phyloP scores from a whole-genome alignment of 352 stramenopile genomes.

The Pythium sukuiense region DNA sequence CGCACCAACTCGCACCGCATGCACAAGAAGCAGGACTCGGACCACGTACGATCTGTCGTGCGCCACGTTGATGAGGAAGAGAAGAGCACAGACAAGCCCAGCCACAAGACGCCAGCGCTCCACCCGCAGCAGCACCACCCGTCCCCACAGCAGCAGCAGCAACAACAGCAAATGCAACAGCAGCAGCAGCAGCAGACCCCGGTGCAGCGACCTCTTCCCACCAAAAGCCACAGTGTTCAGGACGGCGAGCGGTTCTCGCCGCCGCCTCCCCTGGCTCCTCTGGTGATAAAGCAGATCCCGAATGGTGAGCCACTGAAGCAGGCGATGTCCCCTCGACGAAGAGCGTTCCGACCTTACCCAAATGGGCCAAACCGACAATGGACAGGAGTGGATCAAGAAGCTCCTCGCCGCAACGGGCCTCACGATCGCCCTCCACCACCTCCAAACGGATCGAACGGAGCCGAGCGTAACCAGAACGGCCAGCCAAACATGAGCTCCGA shows the following conservation, averaged over 20 bases:
- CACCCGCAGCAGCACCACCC: not conserved
- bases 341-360: conserved; percentile 18
- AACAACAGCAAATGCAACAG: not conserved
- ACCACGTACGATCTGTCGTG: not conserved
- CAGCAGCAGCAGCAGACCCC: not conserved
- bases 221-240: conserved; percentile 4
- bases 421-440: conserved; percentile 13
- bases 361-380: conserved; percentile 4
- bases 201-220: not conserved
- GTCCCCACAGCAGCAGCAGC: not conserved
- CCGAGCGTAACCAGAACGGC: not conserved
- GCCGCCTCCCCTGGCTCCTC: not conserved
- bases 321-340: conserved; percentile 22
- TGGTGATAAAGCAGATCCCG: conserved; percentile 8
- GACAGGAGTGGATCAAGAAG: conserved; percentile 13
- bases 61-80: conserved; percentile 25
- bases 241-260: not conserved
- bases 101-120: not conserved
- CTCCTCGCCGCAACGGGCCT: conserved; percentile 11
- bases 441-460: not conserved
- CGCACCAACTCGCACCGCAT: conserved; percentile 76
- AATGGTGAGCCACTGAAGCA: conserved; percentile 7
- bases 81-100: conserved; percentile 17
- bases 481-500: conserved; percentile 18
- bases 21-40: conserved; percentile 55